Base-by-base conservation (phyloP, 495 filamentous ascomycete species). In the Parathielavia hyrcaniae region DNA sequence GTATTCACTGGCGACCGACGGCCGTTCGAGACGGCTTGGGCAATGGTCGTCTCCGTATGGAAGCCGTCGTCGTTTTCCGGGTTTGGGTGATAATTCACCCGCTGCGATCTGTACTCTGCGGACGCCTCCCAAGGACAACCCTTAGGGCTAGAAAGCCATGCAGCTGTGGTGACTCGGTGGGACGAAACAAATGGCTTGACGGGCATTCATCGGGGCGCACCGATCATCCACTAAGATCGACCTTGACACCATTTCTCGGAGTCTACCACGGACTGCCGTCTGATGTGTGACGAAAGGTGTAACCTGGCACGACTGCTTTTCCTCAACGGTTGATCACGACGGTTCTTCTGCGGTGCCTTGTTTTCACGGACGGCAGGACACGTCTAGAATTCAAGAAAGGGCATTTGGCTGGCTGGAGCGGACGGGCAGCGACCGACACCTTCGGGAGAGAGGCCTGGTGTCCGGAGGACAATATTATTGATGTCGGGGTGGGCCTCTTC, bases 271-370 rank as follows among this genome's bases (percentile, higher is more conserved):
- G 9, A 47, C 41, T 26, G 8, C 32, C 41, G 35, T 44, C 40
- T 34, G 6, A 16, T 5, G 41, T 38, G 26, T 17, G 17, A 30
- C 20, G 44, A 30, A 49, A 40, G 41, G 57, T 59, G 34, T 14
- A 16, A 41, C 57, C 38, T 45, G 13, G 30, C 40, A 59, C 56
- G n/a, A 20, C 49, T 53, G 38, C 0, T 34, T 47, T 30, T 53
- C n/a, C 22, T 45, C 43, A 23, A 59, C 49, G 57, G 57, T 30
- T 40, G 40, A 20, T 16, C 30, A 14, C 47, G 26, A 30, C 26
- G 2, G 26, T 6, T n/a, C 36, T 51, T 39, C 19, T 48, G n/a
- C 49, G 49, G 49, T 53, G 49, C 30, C 49, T 39, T 22, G 13
- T 19, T 53, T 14, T 39, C 17, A 59, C 41, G 30, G 30, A 19